phyloP scores from a whole-genome alignment of 805 yeast species.

The Kodamaea kaohsiungensis region DNA sequence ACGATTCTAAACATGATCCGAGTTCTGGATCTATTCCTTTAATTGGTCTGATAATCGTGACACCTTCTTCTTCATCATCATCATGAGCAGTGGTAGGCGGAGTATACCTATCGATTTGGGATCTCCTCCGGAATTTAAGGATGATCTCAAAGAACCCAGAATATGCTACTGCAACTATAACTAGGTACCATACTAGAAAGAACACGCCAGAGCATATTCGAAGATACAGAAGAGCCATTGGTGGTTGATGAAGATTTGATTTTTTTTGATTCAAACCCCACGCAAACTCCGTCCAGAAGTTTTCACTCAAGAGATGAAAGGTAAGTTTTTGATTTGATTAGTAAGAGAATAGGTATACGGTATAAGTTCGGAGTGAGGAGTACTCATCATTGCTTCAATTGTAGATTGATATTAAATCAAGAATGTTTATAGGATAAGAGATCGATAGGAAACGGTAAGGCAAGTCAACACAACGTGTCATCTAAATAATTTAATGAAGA shows the following conservation, averaged over 20 bases:
- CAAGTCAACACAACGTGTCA: too few species aligned
- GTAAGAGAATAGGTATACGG: too few species aligned
- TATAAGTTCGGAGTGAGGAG: too few species aligned
- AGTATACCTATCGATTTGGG: constrained; percentile 5
- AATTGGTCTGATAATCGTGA: constrained; percentile 77
- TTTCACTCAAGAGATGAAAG: too few species aligned
- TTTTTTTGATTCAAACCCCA: neutral
- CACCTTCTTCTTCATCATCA: constrained; percentile 37
- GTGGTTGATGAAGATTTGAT: neutral
- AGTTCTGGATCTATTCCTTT: constrained; percentile 83
- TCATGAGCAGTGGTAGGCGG: neutral
- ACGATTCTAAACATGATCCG: constrained; percentile 63
- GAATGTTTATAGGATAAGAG: too few species aligned
- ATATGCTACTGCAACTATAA: constrained; percentile 37
- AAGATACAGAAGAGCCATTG: neutral
- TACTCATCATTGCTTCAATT: too few species aligned
- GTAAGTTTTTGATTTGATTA: neutral
- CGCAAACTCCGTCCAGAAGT: too few species aligned
- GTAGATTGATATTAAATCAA: too few species aligned
- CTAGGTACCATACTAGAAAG: constrained; percentile 40
- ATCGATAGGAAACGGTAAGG: too few species aligned
- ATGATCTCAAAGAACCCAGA: constrained; percentile 42
- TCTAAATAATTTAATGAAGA: too few species aligned
- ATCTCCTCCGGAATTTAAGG: constrained; percentile 27
- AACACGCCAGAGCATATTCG: constrained; percentile 15